phyloP scores from a whole-genome alignment of 73 alveolate species.

The Paraurostyla sp. region DNA sequence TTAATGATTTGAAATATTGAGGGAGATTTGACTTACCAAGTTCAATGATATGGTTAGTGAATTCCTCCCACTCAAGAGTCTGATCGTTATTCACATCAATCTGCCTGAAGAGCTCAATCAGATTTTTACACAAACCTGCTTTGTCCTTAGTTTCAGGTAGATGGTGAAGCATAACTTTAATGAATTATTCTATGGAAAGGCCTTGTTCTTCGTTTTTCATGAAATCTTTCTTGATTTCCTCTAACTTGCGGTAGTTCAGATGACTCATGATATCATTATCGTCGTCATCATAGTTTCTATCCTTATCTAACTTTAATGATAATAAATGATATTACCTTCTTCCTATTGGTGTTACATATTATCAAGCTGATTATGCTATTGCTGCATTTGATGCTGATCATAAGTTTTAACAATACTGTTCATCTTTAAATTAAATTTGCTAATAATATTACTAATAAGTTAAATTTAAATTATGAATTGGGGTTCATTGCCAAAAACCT shows the following conservation, averaged over 20 bases:
- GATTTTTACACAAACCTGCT: conserved; percentile 84
- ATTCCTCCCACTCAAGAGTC: conserved; percentile 98
- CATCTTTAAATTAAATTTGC: conserved; percentile 21
- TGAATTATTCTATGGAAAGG: conserved; percentile 83
- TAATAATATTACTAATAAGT: neutral
- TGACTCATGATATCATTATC: conserved; percentile 77
- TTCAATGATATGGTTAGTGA: conserved; percentile 96
- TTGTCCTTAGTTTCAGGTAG: conserved; percentile 90
- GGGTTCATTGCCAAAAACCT: neutral
- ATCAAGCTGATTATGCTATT: conserved; percentile 2
- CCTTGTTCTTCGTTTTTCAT: conserved; percentile 71
- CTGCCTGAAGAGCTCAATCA: conserved; percentile 94
- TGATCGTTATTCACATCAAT: conserved; percentile 98
- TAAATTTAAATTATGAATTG: conserved; percentile 25
- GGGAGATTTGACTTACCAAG: conserved; percentile 33
- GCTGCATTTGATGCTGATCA: too few species aligned
- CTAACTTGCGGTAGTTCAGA: conserved; percentile 71
- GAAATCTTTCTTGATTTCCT: conserved; percentile 78
- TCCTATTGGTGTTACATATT: neutral
- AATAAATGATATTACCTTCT: neutral
- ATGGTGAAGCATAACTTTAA: conserved; percentile 94
- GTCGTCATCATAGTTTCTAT: conserved; percentile 63
- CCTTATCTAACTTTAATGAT: conserved; percentile 17
- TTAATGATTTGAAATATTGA: too few species aligned
- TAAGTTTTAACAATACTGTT: conserved; percentile 32